Percentiles rank a stretch among this genome's conserved stretches.
These are phyloP conservation scores for Fraxinus dipetala DNA, from an alignment of 305 asterid species.

Conservation along the genomic window DNA sequence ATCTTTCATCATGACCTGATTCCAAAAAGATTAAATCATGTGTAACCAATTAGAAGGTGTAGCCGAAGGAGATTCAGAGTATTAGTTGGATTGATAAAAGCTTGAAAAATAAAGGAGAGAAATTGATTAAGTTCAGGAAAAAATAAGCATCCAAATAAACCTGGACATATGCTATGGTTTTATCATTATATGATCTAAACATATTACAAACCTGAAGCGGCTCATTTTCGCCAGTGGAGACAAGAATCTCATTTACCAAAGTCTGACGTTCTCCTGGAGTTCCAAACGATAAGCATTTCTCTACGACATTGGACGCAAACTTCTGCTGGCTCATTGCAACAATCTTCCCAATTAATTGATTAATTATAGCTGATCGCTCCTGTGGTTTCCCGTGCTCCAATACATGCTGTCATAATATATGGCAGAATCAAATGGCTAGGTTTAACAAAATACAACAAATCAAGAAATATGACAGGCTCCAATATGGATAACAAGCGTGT, in stretches of 20 bases:
- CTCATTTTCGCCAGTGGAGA: constrained; percentile 53
- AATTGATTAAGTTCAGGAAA: neutral
- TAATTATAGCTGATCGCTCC: constrained; percentile 51
- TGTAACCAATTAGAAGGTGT: neutral
- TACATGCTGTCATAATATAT: constrained; percentile 46
- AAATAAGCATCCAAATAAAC: neutral
- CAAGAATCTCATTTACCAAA: constrained; percentile 64
- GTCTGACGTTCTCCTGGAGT: constrained; percentile 56
- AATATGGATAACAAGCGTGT: neutral
- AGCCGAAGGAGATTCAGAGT: neutral
- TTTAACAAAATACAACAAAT: neutral
- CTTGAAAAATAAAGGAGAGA: neutral
- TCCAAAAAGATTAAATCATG: neutral
- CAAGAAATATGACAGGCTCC: neutral
- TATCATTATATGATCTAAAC: neutral
- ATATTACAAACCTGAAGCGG: constrained; percentile 57
- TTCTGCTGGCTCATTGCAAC: constrained; percentile 76
- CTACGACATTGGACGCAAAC: constrained; percentile 67
- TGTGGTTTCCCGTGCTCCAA: constrained; percentile 62
- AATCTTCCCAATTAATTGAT: constrained; percentile 50
- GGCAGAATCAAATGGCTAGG: neutral
- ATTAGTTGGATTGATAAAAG: neutral
- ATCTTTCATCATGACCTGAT: constrained; percentile 72
- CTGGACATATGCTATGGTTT: neutral
- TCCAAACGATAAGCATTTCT: constrained; percentile 67